Base-by-base conservation (phyloP, 768 basidiomycete species). In the Pleurotus platypus region DNA sequence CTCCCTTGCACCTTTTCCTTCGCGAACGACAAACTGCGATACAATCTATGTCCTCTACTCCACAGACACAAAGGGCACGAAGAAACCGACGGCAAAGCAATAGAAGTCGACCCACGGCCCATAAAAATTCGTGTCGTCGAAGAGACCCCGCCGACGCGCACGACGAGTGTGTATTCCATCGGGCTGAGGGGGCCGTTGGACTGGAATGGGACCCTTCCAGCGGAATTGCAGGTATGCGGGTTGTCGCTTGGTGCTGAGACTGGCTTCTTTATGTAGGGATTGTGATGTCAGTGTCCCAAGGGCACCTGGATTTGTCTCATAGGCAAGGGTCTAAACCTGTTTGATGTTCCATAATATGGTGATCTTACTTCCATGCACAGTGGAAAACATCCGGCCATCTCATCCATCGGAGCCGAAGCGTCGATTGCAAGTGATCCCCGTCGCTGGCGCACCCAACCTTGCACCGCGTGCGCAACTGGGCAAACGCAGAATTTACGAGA, bases 351-450 rank as follows among this genome's bases (percentile, higher is more conserved):
- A 24, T 5, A 24, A 5, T 24, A 35, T 8, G 30, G 8, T 8
- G 30, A 35, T 35, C 30, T 35, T 35, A 35, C 30, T 35, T 35
- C 9, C 30, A 2, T 9, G 57, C 24, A 20, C 20, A 66, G 62
- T 69, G 13, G 45, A 67, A 8, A 72, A 72, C 47, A 68, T 64
- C 13, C 64, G 69, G 5, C 72, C 70, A 35, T 62, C 66, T 7
- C 69, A 70, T 57, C 70, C 67, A 30, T 71, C 69, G 7, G 73
- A 71, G 45, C 72, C 72, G 16, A 18, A 58, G 5, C 63, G 72
- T 16, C 68, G 73, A 20, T 59, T 73, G 6, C 72, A 73, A 64
- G 69, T 75, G 37, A 62, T 75, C 13, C 70, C 72, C 8, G 63
- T 73, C 8, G 69, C 66, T 3, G 58, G 61, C 1, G 59, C 39